These are phyloP conservation scores for Trypanosoma brucei DNA, from an alignment of 208 protist species.

Conservation along the genomic window DNA sequence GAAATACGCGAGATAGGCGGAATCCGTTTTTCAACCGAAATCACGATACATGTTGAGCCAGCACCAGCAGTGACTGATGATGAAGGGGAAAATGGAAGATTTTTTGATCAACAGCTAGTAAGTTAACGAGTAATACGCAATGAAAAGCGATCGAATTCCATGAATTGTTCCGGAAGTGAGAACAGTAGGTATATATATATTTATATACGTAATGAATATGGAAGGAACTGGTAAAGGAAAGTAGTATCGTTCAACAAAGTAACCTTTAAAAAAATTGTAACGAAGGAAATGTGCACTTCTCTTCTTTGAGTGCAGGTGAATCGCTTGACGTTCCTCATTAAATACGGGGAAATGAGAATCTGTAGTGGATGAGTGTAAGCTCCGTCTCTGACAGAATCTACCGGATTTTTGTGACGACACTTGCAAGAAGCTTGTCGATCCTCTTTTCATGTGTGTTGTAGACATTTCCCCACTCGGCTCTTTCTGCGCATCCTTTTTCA, in stretches of 20 bases:
- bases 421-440: no score
- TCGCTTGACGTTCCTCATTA: no score
- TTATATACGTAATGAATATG: constrained; percentile 4
- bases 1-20: constrained; percentile 3
- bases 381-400: no score
- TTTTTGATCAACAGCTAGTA: no score
- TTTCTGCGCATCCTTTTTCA: neutral
- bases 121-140: no score
- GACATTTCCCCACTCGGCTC: neutral
- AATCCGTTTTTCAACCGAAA: neutral
- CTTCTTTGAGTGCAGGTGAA: neutral
- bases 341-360: no score
- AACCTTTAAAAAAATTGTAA: neutral
- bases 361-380: no score
- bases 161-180: no score
- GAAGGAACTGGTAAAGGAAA: neutral
- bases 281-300: neutral
- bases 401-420: no score
- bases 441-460: neutral
- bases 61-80: no score
- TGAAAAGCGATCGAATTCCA: no score
- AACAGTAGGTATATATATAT: constrained; percentile 1
- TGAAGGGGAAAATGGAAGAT: no score
- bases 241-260: neutral
- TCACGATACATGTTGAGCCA: neutral